Conservation (phyloP, 352 stramenopile species). For the Phytophthora ohioensis region DNA sequence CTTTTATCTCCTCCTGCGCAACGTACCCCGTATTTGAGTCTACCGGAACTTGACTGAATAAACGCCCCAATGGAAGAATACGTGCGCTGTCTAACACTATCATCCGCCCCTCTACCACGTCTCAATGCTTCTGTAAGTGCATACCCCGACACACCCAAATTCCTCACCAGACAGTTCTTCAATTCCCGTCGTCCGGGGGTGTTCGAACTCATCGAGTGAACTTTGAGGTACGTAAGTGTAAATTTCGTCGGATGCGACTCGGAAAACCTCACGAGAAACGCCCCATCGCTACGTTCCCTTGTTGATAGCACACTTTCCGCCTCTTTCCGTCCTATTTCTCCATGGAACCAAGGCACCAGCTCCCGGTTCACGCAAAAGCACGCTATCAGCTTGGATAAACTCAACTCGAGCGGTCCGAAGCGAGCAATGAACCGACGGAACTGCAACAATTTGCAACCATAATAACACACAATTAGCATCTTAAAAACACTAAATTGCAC, state of each 20-base stretch:
- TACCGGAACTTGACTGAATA: constrained; percentile 62
- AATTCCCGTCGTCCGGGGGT: constrained; percentile 59
- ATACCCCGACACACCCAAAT: constrained; percentile 59
- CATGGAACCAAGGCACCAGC: constrained; percentile 82
- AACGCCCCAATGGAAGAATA: constrained; percentile 77
- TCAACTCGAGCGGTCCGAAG: constrained; percentile 73
- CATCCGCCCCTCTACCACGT: constrained; percentile 12
- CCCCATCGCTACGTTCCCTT: constrained; percentile 52
- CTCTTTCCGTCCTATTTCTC: constrained; percentile 56
- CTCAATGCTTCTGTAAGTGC: constrained; percentile 56
- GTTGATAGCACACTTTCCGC: constrained; percentile 53
- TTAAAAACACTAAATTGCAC: not conserved
- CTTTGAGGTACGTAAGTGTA: constrained; percentile 81
- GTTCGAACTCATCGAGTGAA: constrained; percentile 45
- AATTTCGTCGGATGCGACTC: constrained; percentile 84
- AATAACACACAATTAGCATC: constrained; percentile 8
- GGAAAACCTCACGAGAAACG: constrained; percentile 83
- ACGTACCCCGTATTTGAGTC: constrained; percentile 72
- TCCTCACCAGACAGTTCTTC: constrained; percentile 80
- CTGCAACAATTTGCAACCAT: constrained; percentile 35
- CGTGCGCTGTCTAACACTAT: constrained; percentile 38
- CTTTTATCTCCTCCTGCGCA: not conserved
- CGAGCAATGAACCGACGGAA: constrained; percentile 72
- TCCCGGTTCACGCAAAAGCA: constrained; percentile 70
- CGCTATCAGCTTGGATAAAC: constrained; percentile 63